phyloP scores from a whole-genome alignment of 2,329 filamentous ascomycete genomes.

The Lasiodiplodia gonubiensis region DNA sequence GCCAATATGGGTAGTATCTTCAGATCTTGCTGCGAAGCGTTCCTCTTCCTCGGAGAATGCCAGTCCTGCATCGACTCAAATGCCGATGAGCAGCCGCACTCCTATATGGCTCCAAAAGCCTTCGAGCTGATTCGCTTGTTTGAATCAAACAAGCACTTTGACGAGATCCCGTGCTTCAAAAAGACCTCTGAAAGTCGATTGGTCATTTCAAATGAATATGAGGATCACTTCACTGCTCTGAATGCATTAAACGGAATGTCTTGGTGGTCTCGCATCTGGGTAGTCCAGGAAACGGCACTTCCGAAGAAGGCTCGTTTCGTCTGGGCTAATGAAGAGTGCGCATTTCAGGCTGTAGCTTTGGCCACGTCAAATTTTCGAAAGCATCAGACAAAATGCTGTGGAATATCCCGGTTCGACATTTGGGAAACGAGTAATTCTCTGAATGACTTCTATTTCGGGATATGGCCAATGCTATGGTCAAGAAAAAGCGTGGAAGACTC shows the following conservation, averaged over 20 bases:
- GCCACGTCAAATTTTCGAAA: background rate
- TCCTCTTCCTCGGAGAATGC: background rate
- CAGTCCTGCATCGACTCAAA: background rate
- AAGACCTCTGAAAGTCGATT: background rate
- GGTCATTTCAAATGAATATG: background rate
- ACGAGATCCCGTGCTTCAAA: background rate
- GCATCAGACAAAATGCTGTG: background rate
- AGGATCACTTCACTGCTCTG: background rate
- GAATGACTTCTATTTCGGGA: no score
- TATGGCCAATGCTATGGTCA: no score
- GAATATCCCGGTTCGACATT: fast-evolving
- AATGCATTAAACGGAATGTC: background rate
- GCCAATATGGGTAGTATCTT: background rate
- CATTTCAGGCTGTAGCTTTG: background rate
- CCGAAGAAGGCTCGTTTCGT: background rate
- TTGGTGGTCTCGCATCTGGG: slow-evolving; percentile 1
- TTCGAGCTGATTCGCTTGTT: background rate
- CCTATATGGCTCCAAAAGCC: background rate
- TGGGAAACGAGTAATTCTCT: fast-evolving
- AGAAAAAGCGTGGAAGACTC: background rate
- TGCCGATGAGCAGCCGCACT: background rate
- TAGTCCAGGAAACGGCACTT: slow-evolving; percentile 1
- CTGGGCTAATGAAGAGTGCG: background rate
- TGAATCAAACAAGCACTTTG: background rate
- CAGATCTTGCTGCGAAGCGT: background rate